phyloP scores from a whole-genome alignment of 1,139 yeast species.

The Yamadazyma spencermartinsiae region DNA sequence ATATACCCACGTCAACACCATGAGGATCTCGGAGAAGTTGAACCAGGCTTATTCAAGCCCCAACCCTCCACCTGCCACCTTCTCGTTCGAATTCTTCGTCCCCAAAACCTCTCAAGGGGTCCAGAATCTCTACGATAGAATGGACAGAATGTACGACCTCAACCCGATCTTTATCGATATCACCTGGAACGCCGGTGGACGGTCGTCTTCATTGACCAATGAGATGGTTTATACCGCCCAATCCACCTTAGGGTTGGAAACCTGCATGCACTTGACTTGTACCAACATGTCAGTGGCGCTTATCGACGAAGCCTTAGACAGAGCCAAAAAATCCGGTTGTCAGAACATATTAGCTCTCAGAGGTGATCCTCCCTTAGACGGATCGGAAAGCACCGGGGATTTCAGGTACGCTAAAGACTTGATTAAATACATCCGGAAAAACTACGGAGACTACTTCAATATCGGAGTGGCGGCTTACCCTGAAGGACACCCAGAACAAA shows the following conservation, averaged over 20 bases:
- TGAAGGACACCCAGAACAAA: slow-evolving; percentile 91
- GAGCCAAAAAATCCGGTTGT: slow-evolving; percentile 90
- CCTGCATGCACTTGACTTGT: slow-evolving; percentile 98
- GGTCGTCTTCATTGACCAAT: slow-evolving; percentile 74
- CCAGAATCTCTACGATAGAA: slow-evolving; percentile 91
- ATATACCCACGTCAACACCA: slow-evolving; percentile 24
- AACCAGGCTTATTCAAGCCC: slow-evolving; percentile 45
- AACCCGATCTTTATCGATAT: slow-evolving; percentile 92
- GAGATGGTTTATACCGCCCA: slow-evolving; percentile 93
- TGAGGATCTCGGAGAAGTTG: slow-evolving; percentile 58
- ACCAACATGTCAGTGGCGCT: slow-evolving; percentile 86
- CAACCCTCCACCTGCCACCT: slow-evolving; percentile 62
- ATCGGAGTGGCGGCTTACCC: slow-evolving; percentile 95
- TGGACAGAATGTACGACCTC: slow-evolving; percentile 95
- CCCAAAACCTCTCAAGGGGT: slow-evolving; percentile 98
- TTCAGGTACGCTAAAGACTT: slow-evolving; percentile 84
- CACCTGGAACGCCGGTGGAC: slow-evolving; percentile 98
- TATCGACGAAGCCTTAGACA: slow-evolving; percentile 81
- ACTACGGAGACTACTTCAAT: slow-evolving; percentile 80
- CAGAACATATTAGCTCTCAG: slow-evolving; percentile 84
- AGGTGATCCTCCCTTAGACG: slow-evolving; percentile 84
- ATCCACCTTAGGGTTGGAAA: slow-evolving; percentile 88
- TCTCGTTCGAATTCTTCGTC: slow-evolving; percentile 96
- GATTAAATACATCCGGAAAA: slow-evolving; percentile 67
- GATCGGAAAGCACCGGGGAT: slow-evolving; percentile 61